Percentiles rank a stretch among this genome's conserved stretches.
Evolutionary conservation across 2,329 filamentous ascomycete species (phyloP).

Genomic region (Hymenoscyphus fraxineus): DNA sequence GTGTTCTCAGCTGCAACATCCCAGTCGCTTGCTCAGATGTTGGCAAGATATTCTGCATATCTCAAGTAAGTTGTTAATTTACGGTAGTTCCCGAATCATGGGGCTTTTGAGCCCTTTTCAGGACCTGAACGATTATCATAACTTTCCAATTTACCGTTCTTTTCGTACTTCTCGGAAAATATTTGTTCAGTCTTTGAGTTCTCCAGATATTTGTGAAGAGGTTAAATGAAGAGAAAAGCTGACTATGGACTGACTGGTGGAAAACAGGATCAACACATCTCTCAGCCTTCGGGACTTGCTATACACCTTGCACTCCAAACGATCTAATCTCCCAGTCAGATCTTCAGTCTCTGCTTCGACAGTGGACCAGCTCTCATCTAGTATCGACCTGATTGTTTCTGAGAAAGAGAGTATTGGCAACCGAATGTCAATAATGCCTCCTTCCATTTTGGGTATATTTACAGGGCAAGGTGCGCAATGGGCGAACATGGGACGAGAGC

Average conservation of each 20-base stretch:
- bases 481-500: constrained; percentile 12
- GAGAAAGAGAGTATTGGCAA: constrained; percentile 1
- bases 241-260: neutral
- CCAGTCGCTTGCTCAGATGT: constrained; percentile 1
- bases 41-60: constrained; percentile 6
- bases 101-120: too few species aligned
- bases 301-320: constrained; percentile 9
- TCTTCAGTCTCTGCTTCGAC: constrained; percentile 11
- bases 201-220: neutral
- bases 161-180: too few species aligned
- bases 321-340: constrained; percentile 5
- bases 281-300: constrained; percentile 10
- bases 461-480: constrained; percentile 16
- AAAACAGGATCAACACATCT: constrained; percentile 9
- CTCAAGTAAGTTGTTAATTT: constrained; percentile 3
- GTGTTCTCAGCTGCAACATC: constrained; percentile 10
- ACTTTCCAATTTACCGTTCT: too few species aligned
- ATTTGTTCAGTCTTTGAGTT: too few species aligned
- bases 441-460: constrained; percentile 7
- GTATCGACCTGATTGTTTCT: constrained; percentile 13
- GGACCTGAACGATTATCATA: too few species aligned
- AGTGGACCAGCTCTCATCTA: constrained; percentile 11
- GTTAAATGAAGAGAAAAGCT: neutral
- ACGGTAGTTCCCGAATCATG: neutral
- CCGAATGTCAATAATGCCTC: neutral